These are phyloP conservation scores for Phytophthora megakarya DNA, from an alignment of 352 stramenopile genomes.

Conservation along the genomic window DNA sequence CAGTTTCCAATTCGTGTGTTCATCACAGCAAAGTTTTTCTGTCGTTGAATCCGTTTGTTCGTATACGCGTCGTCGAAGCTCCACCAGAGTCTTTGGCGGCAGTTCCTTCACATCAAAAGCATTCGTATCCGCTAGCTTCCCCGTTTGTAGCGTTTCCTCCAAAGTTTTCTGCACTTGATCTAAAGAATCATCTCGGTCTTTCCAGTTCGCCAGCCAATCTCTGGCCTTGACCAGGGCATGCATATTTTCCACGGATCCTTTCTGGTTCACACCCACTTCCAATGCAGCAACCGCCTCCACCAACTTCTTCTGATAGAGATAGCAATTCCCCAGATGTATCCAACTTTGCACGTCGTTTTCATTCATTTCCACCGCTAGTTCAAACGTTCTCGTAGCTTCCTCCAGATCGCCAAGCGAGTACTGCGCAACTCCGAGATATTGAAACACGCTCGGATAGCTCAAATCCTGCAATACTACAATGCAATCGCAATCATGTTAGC, in stretches of 20 bases:
- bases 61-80: slow-evolving; percentile 30
- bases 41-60: not conserved
- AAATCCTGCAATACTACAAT: slow-evolving; percentile 37
- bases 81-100: slow-evolving; percentile 27
- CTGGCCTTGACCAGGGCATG: slow-evolving; percentile 65
- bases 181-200: slow-evolving; percentile 56
- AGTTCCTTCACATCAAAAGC: slow-evolving; percentile 60
- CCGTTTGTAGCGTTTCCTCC: slow-evolving; percentile 21
- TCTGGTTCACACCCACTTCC: slow-evolving; percentile 52
- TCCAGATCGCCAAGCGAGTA: slow-evolving; percentile 70
- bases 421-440: slow-evolving; percentile 73
- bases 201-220: slow-evolving; percentile 76
- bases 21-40: slow-evolving; percentile 23
- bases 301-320: slow-evolving; percentile 60
- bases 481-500: not conserved
- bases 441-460: slow-evolving; percentile 53
- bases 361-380: slow-evolving; percentile 56
- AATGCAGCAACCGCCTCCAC: slow-evolving; percentile 48
- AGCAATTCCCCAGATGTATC: slow-evolving; percentile 75
- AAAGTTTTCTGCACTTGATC: slow-evolving; percentile 38
- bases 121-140: slow-evolving; percentile 22
- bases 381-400: slow-evolving; percentile 65
- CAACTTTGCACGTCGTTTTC: slow-evolving; percentile 52
- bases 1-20: slow-evolving; percentile 27
- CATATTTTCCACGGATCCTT: slow-evolving; percentile 38